Conservation (phyloP, 257 asterid genomes). For the Linaria vulgaris region DNA sequence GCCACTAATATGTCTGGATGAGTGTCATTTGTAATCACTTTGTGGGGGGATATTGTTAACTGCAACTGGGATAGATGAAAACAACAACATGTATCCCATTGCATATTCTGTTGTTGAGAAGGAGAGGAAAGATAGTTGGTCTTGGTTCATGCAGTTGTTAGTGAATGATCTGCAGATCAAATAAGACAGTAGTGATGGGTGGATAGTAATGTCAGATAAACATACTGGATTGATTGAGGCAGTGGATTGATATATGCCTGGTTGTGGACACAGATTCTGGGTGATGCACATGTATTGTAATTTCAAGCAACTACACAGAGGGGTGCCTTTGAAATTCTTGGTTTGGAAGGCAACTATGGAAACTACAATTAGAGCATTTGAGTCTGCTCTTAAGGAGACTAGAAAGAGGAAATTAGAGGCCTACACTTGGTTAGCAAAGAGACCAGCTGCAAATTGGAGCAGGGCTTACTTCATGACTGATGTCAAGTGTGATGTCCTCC, state of each 20-base stretch:
- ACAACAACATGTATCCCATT: neutral
- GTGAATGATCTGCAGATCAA: too few relatives aligned
- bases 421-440: too few relatives aligned
- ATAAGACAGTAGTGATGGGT: too few relatives aligned
- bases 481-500: too few relatives aligned
- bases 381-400: too few relatives aligned
- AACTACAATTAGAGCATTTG: too few relatives aligned
- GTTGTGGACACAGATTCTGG: neutral
- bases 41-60: neutral
- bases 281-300: neutral
- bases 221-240: constrained; percentile 2
- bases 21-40: neutral
- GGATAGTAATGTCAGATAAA: constrained; percentile 2
- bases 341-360: too few relatives aligned
- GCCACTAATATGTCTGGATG: neutral
- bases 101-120: neutral
- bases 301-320: neutral
- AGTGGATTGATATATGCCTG: neutral
- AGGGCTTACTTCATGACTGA: too few relatives aligned
- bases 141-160: too few relatives aligned
- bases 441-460: too few relatives aligned
- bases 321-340: neutral
- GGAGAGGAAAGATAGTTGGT: too few relatives aligned
- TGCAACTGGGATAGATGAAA: neutral
- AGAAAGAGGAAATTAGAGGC: too few relatives aligned